Base-by-base conservation (phyloP, 2,329 filamentous ascomycete genomes). In the Ophiosphaerella korrae region DNA sequence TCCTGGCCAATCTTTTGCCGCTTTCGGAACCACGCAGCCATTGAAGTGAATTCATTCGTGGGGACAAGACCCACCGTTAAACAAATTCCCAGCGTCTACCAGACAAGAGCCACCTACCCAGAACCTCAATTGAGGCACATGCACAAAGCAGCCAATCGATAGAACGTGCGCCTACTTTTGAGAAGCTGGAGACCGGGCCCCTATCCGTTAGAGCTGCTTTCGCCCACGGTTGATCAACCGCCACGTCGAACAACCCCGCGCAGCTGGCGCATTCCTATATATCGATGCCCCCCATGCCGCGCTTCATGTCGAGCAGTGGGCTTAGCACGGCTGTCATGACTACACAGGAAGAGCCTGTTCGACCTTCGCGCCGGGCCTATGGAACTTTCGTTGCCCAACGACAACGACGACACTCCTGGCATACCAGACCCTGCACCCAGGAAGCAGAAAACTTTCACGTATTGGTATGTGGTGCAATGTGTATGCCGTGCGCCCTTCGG, bases 381-480 rank as follows among this genome's bases (percentile, higher is more conserved):
- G 66, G 71, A 34, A 73, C 61, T 45, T 70, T 62, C 50, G 69
- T 49, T 7, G 42, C 60, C 38, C 67, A 72, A 45, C 69, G 74
- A 48, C 72, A 76, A 38, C 69, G 78, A 50, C 70, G 78, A 32
- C 78, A 80, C 57, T 80, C 77, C 16, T 79, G 77, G 35, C 78
- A 79, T 62, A 67, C 74, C 33, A 69, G 70, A 48, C 71, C 74
- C 48, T 80, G 77, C 73, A 67, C 72, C 29, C 64, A 72, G 12
- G 78, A 81, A 48, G 68, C 73, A 5, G 78, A 81, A 50, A 78
- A 80, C 62, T 71, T 80, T 36, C 77, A 79, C 45, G 46, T 76
- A 1, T 60, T 78, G 62, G 75, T 75, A 63, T 34, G 58, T 44
- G 41, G 29, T 42, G 46, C 41, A 33, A 6, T 9, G 26, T 44